These are phyloP conservation scores for Plasmodium gonderi DNA, from an alignment of 169 alveolate species.

Conservation along the genomic window DNA sequence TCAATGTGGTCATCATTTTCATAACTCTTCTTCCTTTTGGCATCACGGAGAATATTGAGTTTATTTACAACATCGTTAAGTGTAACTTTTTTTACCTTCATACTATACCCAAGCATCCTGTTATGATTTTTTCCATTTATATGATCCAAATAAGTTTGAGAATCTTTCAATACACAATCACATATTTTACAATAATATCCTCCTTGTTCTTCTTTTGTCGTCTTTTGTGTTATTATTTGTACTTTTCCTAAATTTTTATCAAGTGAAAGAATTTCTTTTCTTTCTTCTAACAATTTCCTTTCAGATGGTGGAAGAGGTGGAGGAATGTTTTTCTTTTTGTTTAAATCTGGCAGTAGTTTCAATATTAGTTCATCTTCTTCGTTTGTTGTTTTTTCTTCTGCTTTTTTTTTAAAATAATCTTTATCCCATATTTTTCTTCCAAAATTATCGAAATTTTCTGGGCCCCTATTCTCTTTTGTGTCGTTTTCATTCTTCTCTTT, in stretches of 20 bases:
- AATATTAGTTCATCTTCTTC: constrained; percentile 81
- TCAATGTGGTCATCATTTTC: constrained; percentile 4
- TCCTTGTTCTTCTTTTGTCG: constrained; percentile 89
- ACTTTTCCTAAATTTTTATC: constrained; percentile 86
- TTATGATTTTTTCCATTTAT: constrained; percentile 94
- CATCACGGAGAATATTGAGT: constrained; percentile 78
- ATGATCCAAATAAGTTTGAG: constrained; percentile 93
- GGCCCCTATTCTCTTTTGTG: background rate
- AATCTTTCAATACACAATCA: constrained; percentile 90
- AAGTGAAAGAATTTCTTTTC: constrained; percentile 82
- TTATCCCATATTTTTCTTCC: constrained; percentile 88
- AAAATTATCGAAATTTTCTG: constrained; percentile 77
- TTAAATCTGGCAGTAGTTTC: constrained; percentile 76
- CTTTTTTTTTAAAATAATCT: constrained; percentile 77
- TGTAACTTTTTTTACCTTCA: constrained; percentile 92
- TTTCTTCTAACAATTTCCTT: constrained; percentile 83
- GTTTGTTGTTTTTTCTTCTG: constrained; percentile 72
- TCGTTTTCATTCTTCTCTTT: background rate
- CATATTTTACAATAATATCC: constrained; percentile 90
- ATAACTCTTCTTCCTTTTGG: constrained; percentile 41
- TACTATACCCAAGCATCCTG: constrained; percentile 93
- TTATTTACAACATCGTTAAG: constrained; percentile 88
- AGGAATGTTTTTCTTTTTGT: constrained; percentile 61
- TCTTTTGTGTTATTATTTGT: constrained; percentile 83
- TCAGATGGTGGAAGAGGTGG: constrained; percentile 81